phyloP scores from a whole-genome alignment of 2,329 filamentous ascomycete species.

The Aspergillus bombycis region DNA sequence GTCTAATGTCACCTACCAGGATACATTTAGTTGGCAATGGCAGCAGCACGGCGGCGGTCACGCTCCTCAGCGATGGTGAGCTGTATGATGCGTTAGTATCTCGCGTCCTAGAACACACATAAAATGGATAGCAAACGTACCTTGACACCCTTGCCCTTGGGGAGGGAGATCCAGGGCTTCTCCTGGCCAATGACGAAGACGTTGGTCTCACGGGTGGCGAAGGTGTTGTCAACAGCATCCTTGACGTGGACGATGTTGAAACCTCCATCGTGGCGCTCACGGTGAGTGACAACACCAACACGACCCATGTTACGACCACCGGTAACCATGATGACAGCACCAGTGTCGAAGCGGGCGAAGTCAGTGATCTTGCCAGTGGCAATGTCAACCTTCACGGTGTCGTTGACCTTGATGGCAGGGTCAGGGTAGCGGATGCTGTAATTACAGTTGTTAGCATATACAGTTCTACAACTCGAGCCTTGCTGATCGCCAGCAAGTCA shows the following conservation, averaged over 20 bases:
- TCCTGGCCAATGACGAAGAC: slow-evolving; percentile 98
- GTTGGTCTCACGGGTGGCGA: slow-evolving; percentile 99
- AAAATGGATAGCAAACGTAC: slow-evolving; percentile 39
- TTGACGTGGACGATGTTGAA: slow-evolving; percentile 99
- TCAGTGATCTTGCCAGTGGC: slow-evolving; percentile 96
- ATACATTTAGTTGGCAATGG: slow-evolving; percentile 54
- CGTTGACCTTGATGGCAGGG: slow-evolving; percentile 98
- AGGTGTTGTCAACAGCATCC: slow-evolving; percentile 99
- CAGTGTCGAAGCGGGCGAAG: slow-evolving; percentile 98
- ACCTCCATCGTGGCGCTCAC: slow-evolving; percentile 99
- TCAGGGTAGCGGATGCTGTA: slow-evolving; percentile 98
- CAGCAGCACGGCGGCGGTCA: slow-evolving; percentile 86
- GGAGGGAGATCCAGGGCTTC: slow-evolving; percentile 99
- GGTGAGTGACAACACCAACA: slow-evolving; percentile 99
- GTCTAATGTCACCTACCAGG: slow-evolving; percentile 30
- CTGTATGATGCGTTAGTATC: slow-evolving; percentile 45
- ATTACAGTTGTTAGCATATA: slow-evolving; percentile 36
- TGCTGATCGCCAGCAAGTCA: slow-evolving; percentile 36
- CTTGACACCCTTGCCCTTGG: slow-evolving; percentile 99
- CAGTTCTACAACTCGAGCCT: slow-evolving; percentile 28
- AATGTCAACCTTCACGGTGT: slow-evolving; percentile 99
- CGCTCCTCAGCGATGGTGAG: slow-evolving; percentile 98
- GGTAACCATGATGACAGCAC: slow-evolving; percentile 96
- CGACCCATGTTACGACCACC: slow-evolving; percentile 99
- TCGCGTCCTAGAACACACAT: not conserved